Evolutionary conservation across 2,329 filamentous ascomycete genomes (phyloP).

Genomic region (Paraphaeosphaeria minitans): DNA sequence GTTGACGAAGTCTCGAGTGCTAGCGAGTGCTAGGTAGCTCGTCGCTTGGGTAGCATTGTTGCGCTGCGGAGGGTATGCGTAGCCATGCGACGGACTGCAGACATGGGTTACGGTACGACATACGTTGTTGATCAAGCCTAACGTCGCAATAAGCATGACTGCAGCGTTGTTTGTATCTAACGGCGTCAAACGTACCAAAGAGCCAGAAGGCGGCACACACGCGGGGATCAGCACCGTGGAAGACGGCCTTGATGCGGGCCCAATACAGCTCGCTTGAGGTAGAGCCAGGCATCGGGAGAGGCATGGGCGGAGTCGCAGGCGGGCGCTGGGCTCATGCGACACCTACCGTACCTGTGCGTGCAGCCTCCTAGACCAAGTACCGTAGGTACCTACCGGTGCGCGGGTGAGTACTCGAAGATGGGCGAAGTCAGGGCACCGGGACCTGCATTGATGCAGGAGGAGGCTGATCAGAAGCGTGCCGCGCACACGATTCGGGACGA

Average conservation of each 20-base stretch:
- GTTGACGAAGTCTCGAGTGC: no score
- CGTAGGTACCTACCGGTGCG: background rate
- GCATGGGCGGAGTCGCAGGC: slow-evolving; percentile 27
- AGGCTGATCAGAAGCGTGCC: slow-evolving; percentile 7
- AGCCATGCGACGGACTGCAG: background rate
- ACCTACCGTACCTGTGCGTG: no score
- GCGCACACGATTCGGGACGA: background rate
- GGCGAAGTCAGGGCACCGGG: background rate
- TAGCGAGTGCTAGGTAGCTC: no score
- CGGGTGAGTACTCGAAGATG: background rate
- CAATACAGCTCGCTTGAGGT: slow-evolving; percentile 77
- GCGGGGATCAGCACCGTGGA: slow-evolving; percentile 70
- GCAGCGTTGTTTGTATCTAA: background rate
- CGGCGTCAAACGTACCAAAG: slow-evolving; percentile 67
- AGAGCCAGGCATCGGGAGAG: slow-evolving; percentile 61
- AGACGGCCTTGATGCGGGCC: slow-evolving; percentile 66
- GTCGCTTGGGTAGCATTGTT: no score
- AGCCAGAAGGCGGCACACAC: slow-evolving; percentile 89
- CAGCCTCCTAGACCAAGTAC: no score
- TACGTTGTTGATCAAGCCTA: slow-evolving; percentile 93
- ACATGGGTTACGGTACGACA: background rate
- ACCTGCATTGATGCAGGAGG: slow-evolving; percentile 1
- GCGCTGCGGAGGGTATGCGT: no score
- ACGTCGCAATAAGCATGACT: slow-evolving; percentile 3
- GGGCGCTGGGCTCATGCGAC: background rate